Base-by-base conservation (phyloP, 495 filamentous ascomycete genomes). In the Penicillium coprophilum region DNA sequence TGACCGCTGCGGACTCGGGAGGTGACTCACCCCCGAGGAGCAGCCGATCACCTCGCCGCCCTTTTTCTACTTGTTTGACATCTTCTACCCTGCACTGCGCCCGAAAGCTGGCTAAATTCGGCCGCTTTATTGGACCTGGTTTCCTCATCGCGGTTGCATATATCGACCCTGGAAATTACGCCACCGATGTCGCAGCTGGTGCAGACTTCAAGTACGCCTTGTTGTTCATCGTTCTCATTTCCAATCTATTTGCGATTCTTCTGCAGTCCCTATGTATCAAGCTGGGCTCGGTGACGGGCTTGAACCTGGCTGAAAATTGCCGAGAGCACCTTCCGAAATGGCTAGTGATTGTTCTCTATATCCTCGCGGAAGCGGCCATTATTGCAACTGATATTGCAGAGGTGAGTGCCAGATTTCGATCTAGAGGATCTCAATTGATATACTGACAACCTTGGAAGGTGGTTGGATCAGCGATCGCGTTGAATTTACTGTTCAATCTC, bases 341-440 rank as follows among this genome's bases (percentile, higher is more conserved):
- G 90, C 62, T 94, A 38, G 90, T 89, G 55, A 82, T 86, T 54
- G 71, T 81, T 41, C 79, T 93, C 15, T 95, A 93, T 65, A 66
- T 86, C 39, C 77, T 95, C 56, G 83, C 88, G 8, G 90, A 95
- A 69, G 81, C 79, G 13, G 90, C 90, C 48, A 93, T 95, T 64
- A 85, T 95, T 58, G 90, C 90, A 3, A 95, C 90, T 3, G 90
- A 95, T 71, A 92, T 96, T 67, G 91, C 92, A 43, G 92, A 96
- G 80, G 84, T 82, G 70, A 28, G 66, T 56, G 17, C 36, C 15
- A 38, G 13, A 10, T 21, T 51, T 46, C 30, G 23, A 11, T 19
- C 10, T 43, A n/a, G 19, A 13, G 6, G 1, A 27, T n/a, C 19
- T 7, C 17, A 7, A 30, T 40, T 7, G n/a, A 13, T 1, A 3